A percentile compares a stretch with the other conserved stretches of the same genome.
These are phyloP conservation scores for Candida oleophila DNA, from an alignment of 805 yeast genomes.

Conservation along the genomic window DNA sequence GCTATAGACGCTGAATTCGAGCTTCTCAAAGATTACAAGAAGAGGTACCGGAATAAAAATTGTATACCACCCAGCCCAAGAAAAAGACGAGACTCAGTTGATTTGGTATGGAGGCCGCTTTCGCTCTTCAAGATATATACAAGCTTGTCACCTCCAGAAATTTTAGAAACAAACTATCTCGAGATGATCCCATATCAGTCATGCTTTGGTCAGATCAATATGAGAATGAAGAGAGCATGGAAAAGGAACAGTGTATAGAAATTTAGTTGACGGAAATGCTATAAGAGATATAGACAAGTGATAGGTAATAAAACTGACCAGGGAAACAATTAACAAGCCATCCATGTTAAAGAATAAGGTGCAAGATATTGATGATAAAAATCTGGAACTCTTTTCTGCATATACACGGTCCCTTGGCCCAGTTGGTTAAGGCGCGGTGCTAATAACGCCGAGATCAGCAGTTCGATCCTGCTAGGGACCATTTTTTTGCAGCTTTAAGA, in stretches of 20 bases:
- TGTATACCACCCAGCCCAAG: conserved; percentile 3
- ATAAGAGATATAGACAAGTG: too few relatives aligned
- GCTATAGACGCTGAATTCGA: conserved; percentile 2
- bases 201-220: conserved; percentile 40
- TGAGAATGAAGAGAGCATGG: conserved; percentile 42
- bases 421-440: conserved; percentile 56
- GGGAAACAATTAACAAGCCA: too few relatives aligned
- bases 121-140: conserved; percentile 34
- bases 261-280: too few relatives aligned
- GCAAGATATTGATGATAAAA: too few relatives aligned
- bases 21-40: background rate
- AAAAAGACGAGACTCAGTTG: conserved; percentile 13
- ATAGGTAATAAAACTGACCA: too few relatives aligned
- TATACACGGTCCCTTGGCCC: conserved; percentile 50
- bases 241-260: conserved; percentile 14
- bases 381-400: background rate
- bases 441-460: conserved; percentile 69
- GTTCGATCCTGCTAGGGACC: conserved; percentile 90
- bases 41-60: background rate
- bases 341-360: too few relatives aligned
- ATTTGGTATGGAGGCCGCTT: conserved; percentile 29
- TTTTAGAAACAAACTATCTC: conserved; percentile 28
- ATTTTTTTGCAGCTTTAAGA: too few relatives aligned
- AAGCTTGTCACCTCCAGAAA: conserved; percentile 24
- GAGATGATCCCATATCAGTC: conserved; percentile 27